Percentiles rank a stretch among this genome's conserved stretches.
Conservation (phyloP, 768 basidiomycete species). For the Lentinula aciculospora region DNA sequence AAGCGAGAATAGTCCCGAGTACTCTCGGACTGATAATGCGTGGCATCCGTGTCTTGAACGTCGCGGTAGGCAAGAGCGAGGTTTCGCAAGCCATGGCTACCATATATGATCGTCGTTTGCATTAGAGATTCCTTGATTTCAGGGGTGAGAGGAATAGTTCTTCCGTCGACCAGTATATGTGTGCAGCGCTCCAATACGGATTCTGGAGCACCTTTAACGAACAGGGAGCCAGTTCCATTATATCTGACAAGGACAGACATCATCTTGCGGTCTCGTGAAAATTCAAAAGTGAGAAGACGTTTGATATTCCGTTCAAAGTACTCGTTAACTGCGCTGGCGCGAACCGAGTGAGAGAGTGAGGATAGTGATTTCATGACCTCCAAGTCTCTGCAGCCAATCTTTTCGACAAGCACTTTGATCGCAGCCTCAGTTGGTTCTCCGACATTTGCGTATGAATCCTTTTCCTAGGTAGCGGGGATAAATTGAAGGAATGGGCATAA, state of each 20-base stretch:
- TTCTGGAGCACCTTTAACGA: conserved; percentile 96
- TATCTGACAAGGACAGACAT: conserved; percentile 92
- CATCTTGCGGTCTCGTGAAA: conserved; percentile 97
- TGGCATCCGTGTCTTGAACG: conserved; percentile 66
- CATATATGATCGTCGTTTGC: conserved; percentile 66
- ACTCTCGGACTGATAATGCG: conserved; percentile 78
- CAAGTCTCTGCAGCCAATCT: conserved; percentile 72
- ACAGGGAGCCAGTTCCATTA: conserved; percentile 66
- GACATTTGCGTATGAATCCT: conserved; percentile 70
- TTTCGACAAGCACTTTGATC: conserved; percentile 91
- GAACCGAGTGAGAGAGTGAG: conserved; percentile 47
- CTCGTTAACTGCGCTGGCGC: conserved; percentile 83
- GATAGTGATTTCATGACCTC: conserved; percentile 53
- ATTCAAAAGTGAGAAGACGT: conserved; percentile 92
- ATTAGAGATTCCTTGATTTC: conserved; percentile 56
- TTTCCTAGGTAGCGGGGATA: conserved; percentile 50
- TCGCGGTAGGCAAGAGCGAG: conserved; percentile 88
- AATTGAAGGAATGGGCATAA: background rate
- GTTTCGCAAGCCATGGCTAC: conserved; percentile 78
- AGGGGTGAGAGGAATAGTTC: conserved; percentile 58
- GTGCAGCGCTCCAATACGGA: conserved; percentile 88
- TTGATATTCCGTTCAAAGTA: conserved; percentile 70
- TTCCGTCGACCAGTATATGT: conserved; percentile 61
- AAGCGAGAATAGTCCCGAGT: conserved; percentile 83
- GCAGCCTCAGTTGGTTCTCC: conserved; percentile 99